Percentiles rank a stretch among this genome's conserved stretches.
Evolutionary conservation across 1,284 basidiomycete species (phyloP).

Genomic region (Pisolithus thermaeus): DNA sequence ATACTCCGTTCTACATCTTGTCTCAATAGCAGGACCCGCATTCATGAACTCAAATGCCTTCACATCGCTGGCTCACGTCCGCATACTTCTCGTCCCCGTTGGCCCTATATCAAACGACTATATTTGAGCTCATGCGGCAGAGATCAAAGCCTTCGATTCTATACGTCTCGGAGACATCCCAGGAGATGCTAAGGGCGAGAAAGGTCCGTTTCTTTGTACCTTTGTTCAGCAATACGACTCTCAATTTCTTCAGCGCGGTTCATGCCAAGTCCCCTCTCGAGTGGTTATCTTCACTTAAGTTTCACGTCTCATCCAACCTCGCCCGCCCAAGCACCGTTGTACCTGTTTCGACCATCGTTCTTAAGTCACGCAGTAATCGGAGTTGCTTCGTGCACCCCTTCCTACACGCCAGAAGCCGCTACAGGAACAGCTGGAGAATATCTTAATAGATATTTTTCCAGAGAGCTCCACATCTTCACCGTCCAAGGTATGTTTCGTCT

Average conservation of each 20-base stretch:
- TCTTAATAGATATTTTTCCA: constrained; percentile 59
- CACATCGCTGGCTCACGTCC: constrained; percentile 73
- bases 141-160: constrained; percentile 64
- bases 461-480: constrained; percentile 67
- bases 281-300: constrained; percentile 67
- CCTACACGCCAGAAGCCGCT: constrained; percentile 54
- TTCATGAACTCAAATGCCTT: constrained; percentile 46
- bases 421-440: constrained; percentile 56
- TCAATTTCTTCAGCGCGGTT: constrained; percentile 55
- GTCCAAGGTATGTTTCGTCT: constrained; percentile 71
- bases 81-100: constrained; percentile 72
- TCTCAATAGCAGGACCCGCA: background rate
- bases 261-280: constrained; percentile 72
- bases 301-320: constrained; percentile 68
- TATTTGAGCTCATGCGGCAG: constrained; percentile 67
- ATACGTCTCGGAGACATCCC: constrained; percentile 77
- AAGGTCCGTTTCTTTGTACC: constrained; percentile 43
- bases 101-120: constrained; percentile 57
- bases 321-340: constrained; percentile 49
- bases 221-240: constrained; percentile 1
- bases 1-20: background rate
- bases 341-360: constrained; percentile 69
- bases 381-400: constrained; percentile 58
- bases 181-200: constrained; percentile 68
- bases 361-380: constrained; percentile 79